Evolutionary conservation across 768 basidiomycete genomes (phyloP).

Genomic region (Lyophyllum decastes): DNA sequence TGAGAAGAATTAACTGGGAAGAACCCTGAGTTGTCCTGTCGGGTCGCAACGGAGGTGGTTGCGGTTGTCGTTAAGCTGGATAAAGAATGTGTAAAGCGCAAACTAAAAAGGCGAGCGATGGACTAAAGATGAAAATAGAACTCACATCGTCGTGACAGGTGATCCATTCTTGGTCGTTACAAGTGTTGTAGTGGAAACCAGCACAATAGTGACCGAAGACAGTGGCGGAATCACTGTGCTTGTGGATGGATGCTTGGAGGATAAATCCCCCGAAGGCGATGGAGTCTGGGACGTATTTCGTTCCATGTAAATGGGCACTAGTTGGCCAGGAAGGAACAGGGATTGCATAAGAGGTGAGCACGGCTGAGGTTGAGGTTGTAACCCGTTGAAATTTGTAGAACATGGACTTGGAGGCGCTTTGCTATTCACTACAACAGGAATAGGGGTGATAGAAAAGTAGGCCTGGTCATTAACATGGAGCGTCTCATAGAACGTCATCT

Average conservation of each 20-base stretch:
- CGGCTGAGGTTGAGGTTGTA: conserved; percentile 35
- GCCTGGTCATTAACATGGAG: conserved; percentile 31
- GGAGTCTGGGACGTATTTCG: neutral
- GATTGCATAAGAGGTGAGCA: conserved; percentile 31
- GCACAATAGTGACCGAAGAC: conserved; percentile 13
- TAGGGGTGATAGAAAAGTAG: conserved; percentile 41
- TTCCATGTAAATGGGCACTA: neutral
- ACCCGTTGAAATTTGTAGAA: conserved; percentile 16
- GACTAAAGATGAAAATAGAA: neutral
- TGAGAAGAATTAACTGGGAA: neutral
- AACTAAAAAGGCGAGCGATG: neutral
- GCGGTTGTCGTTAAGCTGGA: neutral
- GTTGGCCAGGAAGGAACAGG: conserved; percentile 26
- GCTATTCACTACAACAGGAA: conserved; percentile 37
- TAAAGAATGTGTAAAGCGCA: neutral
- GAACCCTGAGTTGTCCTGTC: neutral
- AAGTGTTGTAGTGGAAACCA: conserved; percentile 18
- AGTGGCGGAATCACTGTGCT: neutral
- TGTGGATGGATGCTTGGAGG: neutral
- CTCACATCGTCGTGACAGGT: conserved; percentile 1
- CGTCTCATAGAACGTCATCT: conserved; percentile 50
- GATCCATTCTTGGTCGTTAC: neutral
- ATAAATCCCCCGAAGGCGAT: neutral
- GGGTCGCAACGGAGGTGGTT: neutral
- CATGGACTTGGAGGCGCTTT: conserved; percentile 22